Base-by-base conservation (phyloP, 495 filamentous ascomycete species). In the Annulohypoxylon stygium region DNA sequence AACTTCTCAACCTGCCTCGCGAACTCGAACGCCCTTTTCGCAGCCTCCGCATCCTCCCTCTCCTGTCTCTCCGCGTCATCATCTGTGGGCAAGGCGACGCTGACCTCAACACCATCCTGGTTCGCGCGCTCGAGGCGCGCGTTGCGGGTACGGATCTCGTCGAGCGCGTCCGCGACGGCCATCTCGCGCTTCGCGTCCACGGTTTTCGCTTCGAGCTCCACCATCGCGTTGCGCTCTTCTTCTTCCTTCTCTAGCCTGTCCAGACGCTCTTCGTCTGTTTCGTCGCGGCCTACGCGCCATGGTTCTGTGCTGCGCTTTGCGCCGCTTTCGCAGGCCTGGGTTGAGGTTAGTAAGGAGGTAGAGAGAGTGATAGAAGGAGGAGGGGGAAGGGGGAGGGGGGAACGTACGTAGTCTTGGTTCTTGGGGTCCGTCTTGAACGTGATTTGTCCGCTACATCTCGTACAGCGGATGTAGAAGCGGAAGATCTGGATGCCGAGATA, bases 391-490 rank as follows among this genome's bases (percentile, higher is more conserved):
- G 30, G 2, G 30, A 47, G 25, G 53, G 47, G 61, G 12, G 11
- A 45, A 60, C 71, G 18, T 55, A 88, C 85, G 72, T 99, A 99
- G 75, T 98, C 95, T 88, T 94, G 94, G 64, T 93, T 93, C 81
- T 95, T 95, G 0, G 97, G 97, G 68, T 98, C 96, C 0, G 97
- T 98, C 68, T 92, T 91, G 85, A 97, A 98, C 0, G 93, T 94
- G 75, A 99, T 97, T 80, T 98, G 94, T 16, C 87, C 91, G 43
- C 84, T 88, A 81, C 97, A 99, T 51, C 94, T 83, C 68, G 96
- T 98, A 82, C 97, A 99, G 2, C 93, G 87, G 76, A 99, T 99
- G 59, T 75, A 75, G 53, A 75, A 75, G 58, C 75, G 74, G 85
- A 91, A 96, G 62, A 98, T 95, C 69, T 92, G 88, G 69, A 99